Base-by-base conservation (phyloP, 2,329 filamentous ascomycete species). In the Nannizziopsis barbatae region DNA sequence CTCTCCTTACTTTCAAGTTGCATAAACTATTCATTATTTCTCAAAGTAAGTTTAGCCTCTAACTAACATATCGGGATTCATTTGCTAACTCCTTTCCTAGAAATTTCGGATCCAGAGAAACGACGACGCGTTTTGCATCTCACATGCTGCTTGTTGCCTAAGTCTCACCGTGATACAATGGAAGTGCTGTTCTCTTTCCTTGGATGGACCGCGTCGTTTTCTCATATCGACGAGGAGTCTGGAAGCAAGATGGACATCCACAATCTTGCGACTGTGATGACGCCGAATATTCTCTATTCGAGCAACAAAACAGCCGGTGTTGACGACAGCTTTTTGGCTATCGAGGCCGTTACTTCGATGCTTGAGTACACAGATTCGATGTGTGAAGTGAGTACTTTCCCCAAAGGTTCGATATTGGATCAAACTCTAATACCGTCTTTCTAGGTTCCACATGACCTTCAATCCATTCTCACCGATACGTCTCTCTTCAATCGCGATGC, bases 211-310 rank as follows among this genome's bases (percentile, higher is more conserved):
- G 88, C 89, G 3, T 95, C 89, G 1, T 98, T 98, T 72, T 90
- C 93, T 53, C 89, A 95, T 61, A 82, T 98, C 11, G 92, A 98
- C 58, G 92, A 98, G 60, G 92, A 98, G 63, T 85, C 84, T 17
- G 92, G 92, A 20, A 95, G 90, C 58, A 95, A 96, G 74, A 98
- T 98, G 92, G 92, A 98, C 64, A 85, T 94, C 46, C 88, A 94
- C 71, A 98, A 98, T 61, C 76, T 98, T 54, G 87, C 92, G 2
- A 96, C 93, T 2, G 92, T 98, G 54, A 95, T 98, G 65, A 89
- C 90, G 4, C 92, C 92, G 0, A 98, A 98, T 60, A 87, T 98
- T 53, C 75, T 95, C 10, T 89, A 85, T 58, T 61, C 65, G 52
- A 68, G 65, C 49, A 55, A 53, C 41, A 66, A 65, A 53, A 74